Percentiles rank a stretch among this genome's conserved stretches.
phyloP scores from a whole-genome alignment of 768 basidiomycete species.

The Trametes cinnabarina region DNA sequence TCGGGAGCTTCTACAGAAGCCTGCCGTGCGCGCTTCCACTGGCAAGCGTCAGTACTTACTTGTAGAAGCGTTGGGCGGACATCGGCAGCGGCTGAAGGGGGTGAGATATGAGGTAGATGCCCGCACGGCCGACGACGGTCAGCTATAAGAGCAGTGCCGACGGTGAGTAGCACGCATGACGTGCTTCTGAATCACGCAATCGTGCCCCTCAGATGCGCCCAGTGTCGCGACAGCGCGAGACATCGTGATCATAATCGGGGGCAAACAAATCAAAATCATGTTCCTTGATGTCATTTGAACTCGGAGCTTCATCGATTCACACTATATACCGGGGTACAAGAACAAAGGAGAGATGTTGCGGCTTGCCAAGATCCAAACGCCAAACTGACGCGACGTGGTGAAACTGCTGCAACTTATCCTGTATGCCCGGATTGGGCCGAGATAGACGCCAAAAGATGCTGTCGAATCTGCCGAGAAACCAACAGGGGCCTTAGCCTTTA shows the following conservation, averaged over 20 bases:
- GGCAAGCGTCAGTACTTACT: background rate
- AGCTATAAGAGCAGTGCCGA: background rate
- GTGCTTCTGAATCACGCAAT: slow-evolving; percentile 16
- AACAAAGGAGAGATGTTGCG: too few species aligned
- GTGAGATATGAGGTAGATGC: background rate
- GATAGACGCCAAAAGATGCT: too few species aligned
- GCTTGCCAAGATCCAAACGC: background rate
- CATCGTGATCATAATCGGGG: background rate
- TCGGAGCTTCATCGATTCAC: too few species aligned
- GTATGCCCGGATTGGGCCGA: too few species aligned
- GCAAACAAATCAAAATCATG: too few species aligned
- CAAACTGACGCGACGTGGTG: too few species aligned
- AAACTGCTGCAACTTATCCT: too few species aligned
- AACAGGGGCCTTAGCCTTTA: too few species aligned
- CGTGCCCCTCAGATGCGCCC: background rate
- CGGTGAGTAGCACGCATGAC: slow-evolving; percentile 3
- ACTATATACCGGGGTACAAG: too few species aligned
- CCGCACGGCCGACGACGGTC: background rate
- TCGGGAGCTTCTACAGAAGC: background rate
- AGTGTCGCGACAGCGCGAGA: slow-evolving; percentile 12
- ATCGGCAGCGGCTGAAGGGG: background rate
- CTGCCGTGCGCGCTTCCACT: background rate
- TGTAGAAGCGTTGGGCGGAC: slow-evolving; percentile 12
- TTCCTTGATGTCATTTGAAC: too few species aligned
- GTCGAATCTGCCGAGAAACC: too few species aligned